phyloP scores from a whole-genome alignment of 257 asterid species.

The Plantago elongata region DNA sequence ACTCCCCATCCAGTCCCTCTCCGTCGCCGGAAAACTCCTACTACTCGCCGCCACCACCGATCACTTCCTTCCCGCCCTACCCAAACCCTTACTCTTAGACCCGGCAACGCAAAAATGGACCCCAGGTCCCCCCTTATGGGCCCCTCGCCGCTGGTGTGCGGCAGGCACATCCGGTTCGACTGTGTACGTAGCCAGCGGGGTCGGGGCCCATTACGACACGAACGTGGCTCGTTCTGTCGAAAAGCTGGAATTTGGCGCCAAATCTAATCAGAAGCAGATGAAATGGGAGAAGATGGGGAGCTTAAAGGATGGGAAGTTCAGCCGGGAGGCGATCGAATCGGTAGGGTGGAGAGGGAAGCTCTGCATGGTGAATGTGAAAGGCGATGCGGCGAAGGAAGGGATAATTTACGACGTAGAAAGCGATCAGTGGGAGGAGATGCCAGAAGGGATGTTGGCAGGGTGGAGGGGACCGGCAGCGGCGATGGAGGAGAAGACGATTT shows the following conservation, averaged over 20 bases:
- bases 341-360: slow-evolving; percentile 76
- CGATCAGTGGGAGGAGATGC: slow-evolving; percentile 69
- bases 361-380: slow-evolving; percentile 84
- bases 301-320: slow-evolving; percentile 56
- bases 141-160: slow-evolving; percentile 86
- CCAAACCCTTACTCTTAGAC: slow-evolving; percentile 56
- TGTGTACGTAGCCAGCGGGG: slow-evolving; percentile 74
- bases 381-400: slow-evolving; percentile 65
- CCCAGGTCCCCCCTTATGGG: slow-evolving; percentile 44
- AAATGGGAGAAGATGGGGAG: slow-evolving; percentile 54
- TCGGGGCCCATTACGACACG: slow-evolving; percentile 55
- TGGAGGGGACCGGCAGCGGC: slow-evolving; percentile 86
- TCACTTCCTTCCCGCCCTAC: slow-evolving; percentile 55
- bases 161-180: slow-evolving; percentile 38
- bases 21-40: slow-evolving; percentile 47
- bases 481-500: slow-evolving; percentile 64
- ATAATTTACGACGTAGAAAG: slow-evolving; percentile 38
- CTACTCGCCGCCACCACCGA: slow-evolving; percentile 72
- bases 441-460: slow-evolving; percentile 72
- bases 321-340: slow-evolving; percentile 83
- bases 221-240: slow-evolving; percentile 66
- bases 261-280: slow-evolving; percentile 1
- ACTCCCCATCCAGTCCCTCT: slow-evolving; percentile 61
- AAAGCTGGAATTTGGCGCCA: slow-evolving; percentile 42
- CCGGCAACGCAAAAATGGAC: slow-evolving; percentile 39